A percentile compares a stretch with the other conserved stretches of the same genome.
Evolutionary conservation across 208 protist genomes (phyloP).

Genomic region (Wallacemonas sp.): DNA sequence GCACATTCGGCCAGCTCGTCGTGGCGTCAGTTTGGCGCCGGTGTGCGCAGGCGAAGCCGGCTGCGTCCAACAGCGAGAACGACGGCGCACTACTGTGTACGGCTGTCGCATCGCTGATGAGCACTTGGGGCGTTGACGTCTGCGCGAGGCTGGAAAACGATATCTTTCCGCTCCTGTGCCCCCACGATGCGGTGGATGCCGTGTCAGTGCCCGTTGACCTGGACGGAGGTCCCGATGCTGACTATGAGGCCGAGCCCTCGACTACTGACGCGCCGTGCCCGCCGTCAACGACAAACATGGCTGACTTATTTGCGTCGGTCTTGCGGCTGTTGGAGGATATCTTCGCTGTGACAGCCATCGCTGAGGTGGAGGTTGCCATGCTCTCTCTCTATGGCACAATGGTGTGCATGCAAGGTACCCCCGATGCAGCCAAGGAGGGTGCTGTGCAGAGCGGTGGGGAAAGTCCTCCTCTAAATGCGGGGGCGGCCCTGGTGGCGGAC

Average conservation of each 20-base stretch:
- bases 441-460: background rate
- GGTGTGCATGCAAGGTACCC: background rate
- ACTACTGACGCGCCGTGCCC: too few relatives aligned
- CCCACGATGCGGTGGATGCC: background rate
- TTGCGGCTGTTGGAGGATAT: background rate
- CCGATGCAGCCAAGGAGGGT: background rate
- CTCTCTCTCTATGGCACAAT: constrained; percentile 6
- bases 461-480: background rate
- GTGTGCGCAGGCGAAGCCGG: background rate
- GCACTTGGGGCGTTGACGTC: constrained; percentile 49
- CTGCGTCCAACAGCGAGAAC: background rate
- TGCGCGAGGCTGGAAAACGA: constrained; percentile 13
- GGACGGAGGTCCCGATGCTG: too few relatives aligned
- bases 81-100: background rate
- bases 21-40: too few relatives aligned
- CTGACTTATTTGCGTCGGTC: too few relatives aligned
- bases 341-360: background rate
- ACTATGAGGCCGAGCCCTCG: too few relatives aligned
- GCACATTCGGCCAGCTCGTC: constrained; percentile 19
- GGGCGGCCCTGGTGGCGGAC: background rate
- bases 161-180: constrained; percentile 28
- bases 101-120: constrained; percentile 28
- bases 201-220: background rate
- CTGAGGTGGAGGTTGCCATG: background rate
- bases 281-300: too few relatives aligned